These are phyloP conservation scores for Alternaria panax DNA, from an alignment of 2,329 filamentous ascomycete species.

Conservation along the genomic window DNA sequence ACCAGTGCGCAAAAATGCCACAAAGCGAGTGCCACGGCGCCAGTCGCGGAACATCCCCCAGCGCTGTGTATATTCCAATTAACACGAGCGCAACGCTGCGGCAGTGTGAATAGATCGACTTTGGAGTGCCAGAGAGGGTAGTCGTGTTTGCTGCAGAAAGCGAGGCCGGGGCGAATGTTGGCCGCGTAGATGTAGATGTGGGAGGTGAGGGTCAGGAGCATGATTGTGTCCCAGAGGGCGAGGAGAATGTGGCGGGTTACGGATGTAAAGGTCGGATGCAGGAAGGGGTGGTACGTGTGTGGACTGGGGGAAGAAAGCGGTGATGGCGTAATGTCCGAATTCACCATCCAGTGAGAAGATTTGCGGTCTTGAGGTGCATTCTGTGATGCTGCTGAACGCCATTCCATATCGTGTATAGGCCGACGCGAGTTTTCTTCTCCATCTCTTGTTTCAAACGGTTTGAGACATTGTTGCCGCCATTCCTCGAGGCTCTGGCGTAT, in stretches of 20 bases:
- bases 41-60: slow-evolving; percentile 4
- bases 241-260: not conserved
- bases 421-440: not conserved
- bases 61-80: slow-evolving; percentile 7
- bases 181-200: not conserved
- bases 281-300: not conserved
- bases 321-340: not conserved
- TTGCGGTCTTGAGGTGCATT: not conserved
- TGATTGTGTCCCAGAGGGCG: not conserved
- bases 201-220: not conserved
- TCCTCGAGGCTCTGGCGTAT: not conserved
- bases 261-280: not conserved
- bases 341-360: not conserved
- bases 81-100: slow-evolving; percentile 5
- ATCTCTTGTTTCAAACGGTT: not conserved
- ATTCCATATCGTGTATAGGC: not conserved
- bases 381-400: not conserved
- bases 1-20: not conserved
- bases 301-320: not conserved
- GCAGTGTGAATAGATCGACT: not conserved
- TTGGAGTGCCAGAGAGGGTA: not conserved
- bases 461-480: not conserved
- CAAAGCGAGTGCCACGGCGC: not conserved
- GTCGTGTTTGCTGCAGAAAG: not conserved
- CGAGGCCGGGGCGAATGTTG: not conserved